Base-by-base conservation (phyloP, 1,139 yeast species). In the Wickerhamomyces sp. region DNA sequence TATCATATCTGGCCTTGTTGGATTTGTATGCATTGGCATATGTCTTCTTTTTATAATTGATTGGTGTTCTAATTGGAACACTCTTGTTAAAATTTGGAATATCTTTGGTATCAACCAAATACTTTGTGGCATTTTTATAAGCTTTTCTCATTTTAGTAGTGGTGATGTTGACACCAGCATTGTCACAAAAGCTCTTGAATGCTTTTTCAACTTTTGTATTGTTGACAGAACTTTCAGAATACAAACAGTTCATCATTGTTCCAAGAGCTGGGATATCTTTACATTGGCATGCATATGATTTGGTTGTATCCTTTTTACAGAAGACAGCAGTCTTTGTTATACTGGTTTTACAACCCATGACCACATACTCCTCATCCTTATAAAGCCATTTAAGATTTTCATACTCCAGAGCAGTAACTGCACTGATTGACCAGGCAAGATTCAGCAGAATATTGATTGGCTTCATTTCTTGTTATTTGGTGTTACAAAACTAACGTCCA, bases 1-100 rank as follows among this genome's bases (percentile, higher is more conserved):
- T 75, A 23, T 67, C 67, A 36, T 62, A 64, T 47, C 69, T 52
- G 29, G 40, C 40, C 36, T 46, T 41, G 38, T 46, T 60, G 9
- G 76, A 66, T 41, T 58, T 55, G 51, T 64, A 67, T 31, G 68
- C 73, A 32, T 64, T 65, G 1, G 49, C 45, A 55, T 64, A 72
- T 6, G 55, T 31, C 40, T 59, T 55, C 23, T 47, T 48, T 39
- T 49, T 48, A 36, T 49, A 48, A 23, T 48, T 46, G 27, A 66
- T 50, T 2, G 70, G 70, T 30, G 48, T 54, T 45, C 47, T 35
- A 18, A 57, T 53, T 6, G 62, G 34, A 2, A 45, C 45, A 1
- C 64, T 47, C 6, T 54, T 55, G 35, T 64, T 59, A 44, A 53
- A 50, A 18, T 43, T 45, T 7, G 40, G 63, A 36, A 63, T 68